phyloP scores from a whole-genome alignment of 2,329 filamentous ascomycete species.

The Cercospora nicotianae region DNA sequence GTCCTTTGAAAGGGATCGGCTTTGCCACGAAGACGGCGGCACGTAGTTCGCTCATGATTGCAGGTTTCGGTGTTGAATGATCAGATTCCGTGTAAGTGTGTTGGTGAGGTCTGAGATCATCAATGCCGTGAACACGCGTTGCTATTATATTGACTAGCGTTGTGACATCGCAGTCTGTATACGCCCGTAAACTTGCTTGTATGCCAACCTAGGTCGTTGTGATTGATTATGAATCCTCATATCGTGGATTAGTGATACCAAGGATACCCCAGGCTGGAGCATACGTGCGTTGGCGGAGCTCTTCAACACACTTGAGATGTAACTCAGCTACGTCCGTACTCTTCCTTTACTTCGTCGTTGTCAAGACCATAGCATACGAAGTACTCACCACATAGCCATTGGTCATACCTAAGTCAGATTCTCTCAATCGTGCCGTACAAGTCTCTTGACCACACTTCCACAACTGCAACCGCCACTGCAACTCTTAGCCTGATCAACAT shows the following conservation, averaged over 20 bases:
- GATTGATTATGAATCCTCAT: not conserved
- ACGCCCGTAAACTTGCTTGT: not conserved
- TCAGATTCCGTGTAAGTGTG: not conserved
- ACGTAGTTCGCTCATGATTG: conserved; percentile 1
- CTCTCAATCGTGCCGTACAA: not conserved
- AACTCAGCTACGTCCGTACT: not conserved
- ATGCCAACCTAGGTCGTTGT: not conserved
- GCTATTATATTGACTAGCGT: not conserved
- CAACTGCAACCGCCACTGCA: not conserved
- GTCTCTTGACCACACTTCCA: not conserved
- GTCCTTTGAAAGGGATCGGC: conserved; percentile 11
- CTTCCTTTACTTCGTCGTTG: not conserved
- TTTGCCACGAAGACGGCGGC: conserved; percentile 14
- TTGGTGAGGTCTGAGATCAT: not conserved
- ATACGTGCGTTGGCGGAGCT: not conserved
- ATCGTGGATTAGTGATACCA: not conserved
- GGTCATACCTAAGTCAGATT: not conserved
- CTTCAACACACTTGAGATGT: not conserved
- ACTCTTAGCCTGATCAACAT: not conserved
- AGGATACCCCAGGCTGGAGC: not conserved
- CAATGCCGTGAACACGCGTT: not conserved
- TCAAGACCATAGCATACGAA: not conserved
- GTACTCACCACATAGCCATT: not conserved
- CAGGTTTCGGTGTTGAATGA: not conserved
- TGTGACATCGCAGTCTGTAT: not conserved